phyloP scores from a whole-genome alignment of 2,329 filamentous ascomycete species.

The Apiospora pterosperma region DNA sequence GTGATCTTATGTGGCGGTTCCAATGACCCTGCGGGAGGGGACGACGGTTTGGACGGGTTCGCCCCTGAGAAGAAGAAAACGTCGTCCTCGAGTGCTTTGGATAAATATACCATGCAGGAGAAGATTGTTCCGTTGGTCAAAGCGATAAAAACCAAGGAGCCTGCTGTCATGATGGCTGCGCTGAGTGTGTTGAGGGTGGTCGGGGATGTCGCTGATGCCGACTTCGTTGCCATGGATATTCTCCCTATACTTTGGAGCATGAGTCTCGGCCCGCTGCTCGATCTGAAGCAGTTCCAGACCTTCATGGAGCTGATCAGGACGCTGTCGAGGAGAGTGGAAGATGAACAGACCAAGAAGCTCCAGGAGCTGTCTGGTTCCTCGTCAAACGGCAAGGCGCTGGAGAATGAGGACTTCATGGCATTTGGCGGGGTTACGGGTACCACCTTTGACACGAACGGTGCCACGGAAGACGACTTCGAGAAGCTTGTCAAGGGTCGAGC shows the following conservation, averaged over 20 bases:
- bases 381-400: constrained; percentile 44
- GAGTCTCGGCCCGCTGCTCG: constrained; percentile 83
- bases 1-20: constrained; percentile 82
- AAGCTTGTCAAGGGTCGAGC: constrained; percentile 77
- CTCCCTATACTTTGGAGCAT: constrained; percentile 89
- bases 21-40: constrained; percentile 42
- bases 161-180: constrained; percentile 93
- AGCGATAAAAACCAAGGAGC: constrained; percentile 96
- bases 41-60: constrained; percentile 77
- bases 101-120: constrained; percentile 98
- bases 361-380: constrained; percentile 71
- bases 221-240: constrained; percentile 89
- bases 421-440: constrained; percentile 66
- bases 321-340: constrained; percentile 76
- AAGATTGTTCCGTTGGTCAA: constrained; percentile 90
- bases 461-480: constrained; percentile 76
- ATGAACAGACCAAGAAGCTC: constrained; percentile 84
- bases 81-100: constrained; percentile 73
- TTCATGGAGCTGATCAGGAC: constrained; percentile 89
- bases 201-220: constrained; percentile 75
- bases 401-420: constrained; percentile 65
- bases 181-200: constrained; percentile 82
- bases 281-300: constrained; percentile 80
- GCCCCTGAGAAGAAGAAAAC: constrained; percentile 53
- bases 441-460: constrained; percentile 50